Conservation (phyloP, 768 basidiomycete genomes). For the Nidularia pulvinata region DNA sequence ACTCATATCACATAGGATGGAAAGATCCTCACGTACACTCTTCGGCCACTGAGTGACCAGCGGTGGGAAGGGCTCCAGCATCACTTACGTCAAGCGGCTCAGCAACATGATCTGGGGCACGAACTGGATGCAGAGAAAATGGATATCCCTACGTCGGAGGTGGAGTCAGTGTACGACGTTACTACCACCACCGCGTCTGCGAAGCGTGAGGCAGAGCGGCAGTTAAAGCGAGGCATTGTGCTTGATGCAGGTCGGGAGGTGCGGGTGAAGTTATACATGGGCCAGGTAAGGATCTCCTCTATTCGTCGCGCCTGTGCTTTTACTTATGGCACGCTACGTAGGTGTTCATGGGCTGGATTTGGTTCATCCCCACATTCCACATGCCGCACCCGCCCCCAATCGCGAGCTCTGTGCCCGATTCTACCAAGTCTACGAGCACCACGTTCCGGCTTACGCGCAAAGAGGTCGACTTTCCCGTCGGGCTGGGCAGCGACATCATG, state of each 20-base stretch:
- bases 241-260: slow-evolving; percentile 71
- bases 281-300: slow-evolving; percentile 44
- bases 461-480: slow-evolving; percentile 79
- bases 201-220: slow-evolving; percentile 11
- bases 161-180: slow-evolving; percentile 41
- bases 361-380: slow-evolving; percentile 87
- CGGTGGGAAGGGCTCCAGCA: slow-evolving; percentile 39
- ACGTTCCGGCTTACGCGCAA: slow-evolving; percentile 50
- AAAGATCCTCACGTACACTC: slow-evolving; percentile 39
- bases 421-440: slow-evolving; percentile 16
- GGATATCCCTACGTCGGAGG: slow-evolving; percentile 34
- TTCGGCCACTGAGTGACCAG: slow-evolving; percentile 43
- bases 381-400: slow-evolving; percentile 49
- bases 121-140: slow-evolving; percentile 10
- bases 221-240: slow-evolving; percentile 39
- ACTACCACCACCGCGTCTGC: slow-evolving; percentile 12
- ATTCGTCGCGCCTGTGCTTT: slow-evolving; percentile 1
- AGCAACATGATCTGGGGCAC: slow-evolving; percentile 10
- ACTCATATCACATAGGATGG: slow-evolving; percentile 24
- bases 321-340: slow-evolving; percentile 18
- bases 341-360: slow-evolving; percentile 83
- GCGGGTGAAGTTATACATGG: slow-evolving; percentile 71
- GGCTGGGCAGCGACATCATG: slow-evolving; percentile 65
- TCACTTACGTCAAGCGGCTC: slow-evolving; percentile 17
- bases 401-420: slow-evolving; percentile 1